Evolutionary conservation across 116 monocot genomes (phyloP).

Genomic region (Thalassia testudinum): DNA sequence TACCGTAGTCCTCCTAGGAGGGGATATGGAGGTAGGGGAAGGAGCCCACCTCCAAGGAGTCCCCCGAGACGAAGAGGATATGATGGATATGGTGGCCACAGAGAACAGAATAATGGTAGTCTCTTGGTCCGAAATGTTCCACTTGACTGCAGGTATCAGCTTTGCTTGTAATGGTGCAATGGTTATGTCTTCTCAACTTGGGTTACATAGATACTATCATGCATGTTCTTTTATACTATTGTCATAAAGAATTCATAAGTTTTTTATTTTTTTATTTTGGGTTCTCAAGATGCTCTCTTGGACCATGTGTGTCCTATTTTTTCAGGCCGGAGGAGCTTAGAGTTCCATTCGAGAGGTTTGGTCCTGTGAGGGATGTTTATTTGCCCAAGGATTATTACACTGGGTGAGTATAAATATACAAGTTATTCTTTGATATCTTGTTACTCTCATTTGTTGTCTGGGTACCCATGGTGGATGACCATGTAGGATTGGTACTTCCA

Average conservation of each 20-base stretch:
- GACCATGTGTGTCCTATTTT: background rate
- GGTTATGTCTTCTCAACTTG: background rate
- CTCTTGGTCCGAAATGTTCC: constrained; percentile 96
- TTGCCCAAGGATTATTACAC: constrained; percentile 80
- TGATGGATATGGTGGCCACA: constrained; percentile 41
- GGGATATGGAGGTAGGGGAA: constrained; percentile 43
- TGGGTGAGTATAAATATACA: constrained; percentile 30
- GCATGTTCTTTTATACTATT: no score
- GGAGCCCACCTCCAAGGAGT: constrained; percentile 17
- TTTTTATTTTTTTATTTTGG: no score
- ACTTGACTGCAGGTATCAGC: constrained; percentile 48
- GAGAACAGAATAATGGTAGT: constrained; percentile 39
- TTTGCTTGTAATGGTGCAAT: background rate
- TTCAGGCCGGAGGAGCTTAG: constrained; percentile 73
- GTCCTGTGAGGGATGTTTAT: constrained; percentile 81
- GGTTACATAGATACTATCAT: no score
- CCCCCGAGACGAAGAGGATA: constrained; percentile 30
- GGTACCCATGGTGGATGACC: no score
- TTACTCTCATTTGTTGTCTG: no score
- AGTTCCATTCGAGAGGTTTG: constrained; percentile 80
- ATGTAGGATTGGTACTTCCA: no score
- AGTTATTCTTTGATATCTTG: no score
- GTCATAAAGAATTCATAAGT: no score
- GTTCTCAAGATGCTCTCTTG: no score
- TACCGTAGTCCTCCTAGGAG: constrained; percentile 83